Evolutionary conservation across 164 flowering plant species (phyloP).

Genomic region (Chimonanthus praecox): DNA sequence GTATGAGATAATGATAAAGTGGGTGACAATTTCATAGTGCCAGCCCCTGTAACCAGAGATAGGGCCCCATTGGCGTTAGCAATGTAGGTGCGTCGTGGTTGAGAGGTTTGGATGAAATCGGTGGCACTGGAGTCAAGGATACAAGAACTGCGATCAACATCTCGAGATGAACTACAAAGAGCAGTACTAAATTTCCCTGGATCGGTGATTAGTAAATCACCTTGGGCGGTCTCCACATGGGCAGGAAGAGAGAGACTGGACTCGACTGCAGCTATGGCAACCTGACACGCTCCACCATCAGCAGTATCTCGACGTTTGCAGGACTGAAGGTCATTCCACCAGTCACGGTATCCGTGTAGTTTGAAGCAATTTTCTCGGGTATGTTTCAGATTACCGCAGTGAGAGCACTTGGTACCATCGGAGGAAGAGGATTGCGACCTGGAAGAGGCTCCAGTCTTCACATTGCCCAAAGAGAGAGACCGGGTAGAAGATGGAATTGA

Average conservation of each 20-base stretch:
- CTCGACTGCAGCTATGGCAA: not conserved
- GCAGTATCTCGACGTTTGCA: not conserved
- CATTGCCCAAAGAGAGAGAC: too few relatives aligned
- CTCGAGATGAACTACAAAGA: not conserved
- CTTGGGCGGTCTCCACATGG: too few relatives aligned
- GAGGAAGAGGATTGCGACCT: not conserved
- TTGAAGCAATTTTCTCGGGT: not conserved
- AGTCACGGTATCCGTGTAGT: not conserved
- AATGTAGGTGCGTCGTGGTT: not conserved
- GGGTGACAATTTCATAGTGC: not conserved
- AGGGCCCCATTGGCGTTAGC: not conserved
- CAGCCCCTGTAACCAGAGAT: not conserved
- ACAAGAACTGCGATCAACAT: not conserved
- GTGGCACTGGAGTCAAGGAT: conserved; percentile 3
- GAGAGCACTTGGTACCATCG: not conserved
- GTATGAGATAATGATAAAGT: not conserved
- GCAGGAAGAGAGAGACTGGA: not conserved
- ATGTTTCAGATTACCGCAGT: not conserved
- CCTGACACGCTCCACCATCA: not conserved
- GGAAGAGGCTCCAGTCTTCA: too few relatives aligned
- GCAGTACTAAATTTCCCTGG: not conserved
- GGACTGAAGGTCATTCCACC: not conserved
- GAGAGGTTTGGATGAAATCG: not conserved
- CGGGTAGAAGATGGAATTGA: too few relatives aligned
- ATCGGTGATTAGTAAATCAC: not conserved